A percentile compares a stretch with the other conserved stretches of the same genome.
These are phyloP conservation scores for Limnomonas spitsbergensis DNA, from an alignment of 139 green algal genomes.

Conservation along the genomic window DNA sequence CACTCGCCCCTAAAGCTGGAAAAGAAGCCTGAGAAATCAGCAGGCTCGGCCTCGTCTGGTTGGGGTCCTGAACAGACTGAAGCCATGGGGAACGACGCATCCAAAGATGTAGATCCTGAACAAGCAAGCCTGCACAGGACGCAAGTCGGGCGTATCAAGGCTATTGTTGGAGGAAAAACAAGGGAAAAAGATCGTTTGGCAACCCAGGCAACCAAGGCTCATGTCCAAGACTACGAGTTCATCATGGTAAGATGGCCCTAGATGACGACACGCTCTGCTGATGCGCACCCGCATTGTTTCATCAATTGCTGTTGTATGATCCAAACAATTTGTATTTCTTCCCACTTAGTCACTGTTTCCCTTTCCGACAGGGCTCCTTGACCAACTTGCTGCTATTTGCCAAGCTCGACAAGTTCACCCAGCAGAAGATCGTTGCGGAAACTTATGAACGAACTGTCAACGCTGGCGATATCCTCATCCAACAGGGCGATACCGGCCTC, in stretches of 20 bases:
- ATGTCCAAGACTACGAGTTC: conserved; percentile 31
- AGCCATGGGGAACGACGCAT: not conserved
- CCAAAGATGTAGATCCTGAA: not conserved
- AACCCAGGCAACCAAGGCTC: conserved; percentile 17
- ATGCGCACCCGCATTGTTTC: not conserved
- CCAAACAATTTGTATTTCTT: too few relatives aligned
- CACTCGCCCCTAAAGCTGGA: not conserved
- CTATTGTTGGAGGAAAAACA: conserved; percentile 15
- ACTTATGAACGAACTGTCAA: conserved; percentile 42
- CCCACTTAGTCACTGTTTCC: not conserved
- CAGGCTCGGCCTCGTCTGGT: not conserved
- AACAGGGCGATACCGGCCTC: conserved; percentile 82
- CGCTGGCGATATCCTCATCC: conserved; percentile 85
- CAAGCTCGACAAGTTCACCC: conserved; percentile 55
- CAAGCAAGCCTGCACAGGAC: conserved; percentile 11
- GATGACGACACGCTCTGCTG: not conserved
- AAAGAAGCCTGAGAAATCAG: not conserved
- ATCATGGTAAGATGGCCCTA: conserved; percentile 26
- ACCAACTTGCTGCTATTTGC: conserved; percentile 83
- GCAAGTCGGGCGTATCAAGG: conserved; percentile 30
- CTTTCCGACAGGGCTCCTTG: conserved; percentile 56
- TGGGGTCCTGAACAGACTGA: not conserved
- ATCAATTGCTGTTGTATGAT: too few relatives aligned
- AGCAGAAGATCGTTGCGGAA: conserved; percentile 57
- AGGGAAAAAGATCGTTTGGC: conserved; percentile 23